A percentile compares a stretch with the other conserved stretches of the same genome.
These are phyloP conservation scores for Aspergillus sparsus DNA, from an alignment of 495 filamentous ascomycete genomes.

Conservation along the genomic window DNA sequence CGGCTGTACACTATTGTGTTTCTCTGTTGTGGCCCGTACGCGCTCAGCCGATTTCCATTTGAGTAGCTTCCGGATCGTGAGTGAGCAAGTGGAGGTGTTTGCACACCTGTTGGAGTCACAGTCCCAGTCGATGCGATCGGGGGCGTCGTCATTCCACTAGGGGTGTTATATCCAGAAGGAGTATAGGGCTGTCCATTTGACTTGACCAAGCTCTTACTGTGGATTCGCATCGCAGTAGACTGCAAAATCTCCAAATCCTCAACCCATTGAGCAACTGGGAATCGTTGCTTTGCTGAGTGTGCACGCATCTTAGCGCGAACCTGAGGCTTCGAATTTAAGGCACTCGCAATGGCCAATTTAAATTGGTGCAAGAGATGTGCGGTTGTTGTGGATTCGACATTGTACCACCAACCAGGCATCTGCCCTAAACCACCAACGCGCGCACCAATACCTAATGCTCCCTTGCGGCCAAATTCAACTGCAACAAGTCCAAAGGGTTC, in stretches of 20 bases:
- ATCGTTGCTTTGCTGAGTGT: constrained; percentile 73
- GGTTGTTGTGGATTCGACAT: constrained; percentile 68
- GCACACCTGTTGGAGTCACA: constrained; percentile 47
- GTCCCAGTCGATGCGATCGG: constrained; percentile 33
- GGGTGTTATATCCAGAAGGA: constrained; percentile 41
- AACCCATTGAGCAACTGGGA: constrained; percentile 71
- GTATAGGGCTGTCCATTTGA: constrained; percentile 34
- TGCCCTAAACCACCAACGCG: constrained; percentile 68
- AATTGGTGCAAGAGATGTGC: constrained; percentile 73
- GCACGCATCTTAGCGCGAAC: constrained; percentile 70
- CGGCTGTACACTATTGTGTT: constrained; percentile 50
- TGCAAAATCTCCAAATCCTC: constrained; percentile 64
- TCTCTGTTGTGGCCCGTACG: constrained; percentile 50
- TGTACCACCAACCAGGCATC: constrained; percentile 78
- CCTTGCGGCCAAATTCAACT: constrained; percentile 78
- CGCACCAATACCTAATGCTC: constrained; percentile 72
- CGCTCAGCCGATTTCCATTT: constrained; percentile 52
- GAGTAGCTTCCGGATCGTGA: constrained; percentile 51
- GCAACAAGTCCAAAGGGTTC: constrained; percentile 83
- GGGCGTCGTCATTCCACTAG: constrained; percentile 45
- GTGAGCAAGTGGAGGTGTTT: constrained; percentile 41
- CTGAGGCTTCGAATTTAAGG: constrained; percentile 60
- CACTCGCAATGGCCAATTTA: constrained; percentile 65
- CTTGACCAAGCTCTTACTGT: constrained; percentile 43
- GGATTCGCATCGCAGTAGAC: constrained; percentile 54